Percentiles rank a stretch among this genome's conserved stretches.
Evolutionary conservation across 306 rosid genomes (phyloP).

Genomic region (Prunus kanzakura): DNA sequence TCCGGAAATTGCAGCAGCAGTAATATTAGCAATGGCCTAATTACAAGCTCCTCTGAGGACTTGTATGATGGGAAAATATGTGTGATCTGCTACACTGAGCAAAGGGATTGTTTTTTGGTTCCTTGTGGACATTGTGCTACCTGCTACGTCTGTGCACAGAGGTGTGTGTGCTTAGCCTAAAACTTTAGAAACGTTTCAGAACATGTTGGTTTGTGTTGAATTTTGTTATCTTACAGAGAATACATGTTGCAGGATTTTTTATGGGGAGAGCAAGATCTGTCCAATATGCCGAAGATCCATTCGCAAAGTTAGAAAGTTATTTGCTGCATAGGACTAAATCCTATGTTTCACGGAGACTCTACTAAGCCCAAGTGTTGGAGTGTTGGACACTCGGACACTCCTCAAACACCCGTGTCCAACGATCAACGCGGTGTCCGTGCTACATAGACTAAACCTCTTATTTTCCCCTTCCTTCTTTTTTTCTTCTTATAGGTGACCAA

Average conservation of each 20-base stretch:
- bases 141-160: slow-evolving; percentile 35
- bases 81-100: slow-evolving; percentile 36
- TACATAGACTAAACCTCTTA: neutral
- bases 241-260: slow-evolving; percentile 28
- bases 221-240: neutral
- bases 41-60: slow-evolving; percentile 21
- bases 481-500: neutral
- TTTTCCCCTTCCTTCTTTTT: neutral
- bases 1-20: slow-evolving; percentile 4
- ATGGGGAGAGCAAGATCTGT: slow-evolving; percentile 34
- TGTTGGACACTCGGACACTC: too few species aligned
- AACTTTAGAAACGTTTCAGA: neutral
- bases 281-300: slow-evolving; percentile 39
- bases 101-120: slow-evolving; percentile 38
- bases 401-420: too few species aligned
- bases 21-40: neutral
- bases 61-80: slow-evolving; percentile 40
- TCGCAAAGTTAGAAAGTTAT: slow-evolving; percentile 31
- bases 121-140: slow-evolving; percentile 49
- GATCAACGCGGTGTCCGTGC: too few species aligned
- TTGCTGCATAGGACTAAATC: neutral
- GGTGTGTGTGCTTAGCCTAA: slow-evolving; percentile 9
- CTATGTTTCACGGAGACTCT: too few species aligned
- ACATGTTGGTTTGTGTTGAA: neutral
- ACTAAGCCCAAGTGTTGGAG: too few species aligned